These are phyloP conservation scores for Saccharomycopsis olivae DNA, from an alignment of 805 yeast species.

Conservation along the genomic window DNA sequence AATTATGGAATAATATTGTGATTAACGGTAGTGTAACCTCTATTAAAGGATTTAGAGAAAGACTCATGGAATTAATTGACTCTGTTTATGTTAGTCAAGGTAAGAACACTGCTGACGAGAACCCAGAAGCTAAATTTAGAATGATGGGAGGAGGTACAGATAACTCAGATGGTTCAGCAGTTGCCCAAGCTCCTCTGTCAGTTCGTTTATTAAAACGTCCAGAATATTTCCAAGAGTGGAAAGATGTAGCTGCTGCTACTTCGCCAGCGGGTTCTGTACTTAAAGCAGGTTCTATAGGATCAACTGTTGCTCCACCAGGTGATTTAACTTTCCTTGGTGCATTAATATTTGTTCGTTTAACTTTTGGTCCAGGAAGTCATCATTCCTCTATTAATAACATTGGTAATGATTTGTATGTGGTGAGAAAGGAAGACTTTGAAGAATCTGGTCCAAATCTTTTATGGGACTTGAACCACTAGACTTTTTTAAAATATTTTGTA, in stretches of 20 bases:
- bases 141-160: too few species aligned
- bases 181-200: slow-evolving; percentile 71
- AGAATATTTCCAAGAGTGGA: slow-evolving; percentile 94
- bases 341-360: slow-evolving; percentile 8
- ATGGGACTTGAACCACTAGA: slow-evolving; percentile 17
- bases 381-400: slow-evolving; percentile 13
- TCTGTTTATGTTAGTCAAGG: slow-evolving; percentile 41
- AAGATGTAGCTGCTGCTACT: slow-evolving; percentile 39
- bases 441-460: slow-evolving; percentile 18
- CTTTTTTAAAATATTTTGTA: background rate
- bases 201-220: slow-evolving; percentile 63
- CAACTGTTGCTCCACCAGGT: slow-evolving; percentile 12
- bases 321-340: slow-evolving; percentile 18
- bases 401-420: slow-evolving; percentile 17
- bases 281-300: too few species aligned
- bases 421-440: slow-evolving; percentile 17
- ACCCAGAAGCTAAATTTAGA: slow-evolving; percentile 21
- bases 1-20: slow-evolving; percentile 74
- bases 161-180: slow-evolving; percentile 21
- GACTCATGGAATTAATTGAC: slow-evolving; percentile 47
- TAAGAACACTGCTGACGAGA: slow-evolving; percentile 25
- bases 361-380: slow-evolving; percentile 15
- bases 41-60: slow-evolving; percentile 69
- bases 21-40: slow-evolving; percentile 69
- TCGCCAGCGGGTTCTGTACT: background rate